phyloP scores from a whole-genome alignment of 163 green algal species.

The Volvox carteri region DNA sequence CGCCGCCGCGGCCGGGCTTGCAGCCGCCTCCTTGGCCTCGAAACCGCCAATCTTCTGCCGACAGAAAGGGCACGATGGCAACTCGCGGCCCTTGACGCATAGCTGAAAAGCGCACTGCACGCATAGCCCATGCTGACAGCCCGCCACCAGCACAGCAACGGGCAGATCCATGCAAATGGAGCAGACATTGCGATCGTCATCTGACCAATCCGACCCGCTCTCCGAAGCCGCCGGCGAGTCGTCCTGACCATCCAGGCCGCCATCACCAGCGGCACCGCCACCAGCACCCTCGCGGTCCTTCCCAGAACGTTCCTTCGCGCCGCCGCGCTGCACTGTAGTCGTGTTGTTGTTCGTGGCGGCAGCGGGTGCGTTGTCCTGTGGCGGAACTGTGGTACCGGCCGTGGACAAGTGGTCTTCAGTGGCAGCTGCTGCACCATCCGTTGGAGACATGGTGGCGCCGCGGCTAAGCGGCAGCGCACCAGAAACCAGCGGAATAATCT shows the following conservation, averaged over 20 bases:
- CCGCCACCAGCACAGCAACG: conserved; percentile 58
- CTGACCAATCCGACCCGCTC: conserved; percentile 51
- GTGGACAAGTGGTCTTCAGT: conserved; percentile 12
- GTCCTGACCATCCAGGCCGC: conserved; percentile 40
- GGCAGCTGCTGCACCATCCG: background rate
- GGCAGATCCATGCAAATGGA: conserved; percentile 72
- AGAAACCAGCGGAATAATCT: conserved; percentile 46
- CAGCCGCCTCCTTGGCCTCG: conserved; percentile 44
- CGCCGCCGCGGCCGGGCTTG: background rate
- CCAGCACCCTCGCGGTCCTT: conserved; percentile 41
- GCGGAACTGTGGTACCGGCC: background rate
- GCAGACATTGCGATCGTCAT: conserved; percentile 65
- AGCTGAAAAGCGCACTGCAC: conserved; percentile 75
- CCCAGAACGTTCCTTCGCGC: conserved; percentile 14
- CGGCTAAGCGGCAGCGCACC: background rate
- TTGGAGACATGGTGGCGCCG: background rate
- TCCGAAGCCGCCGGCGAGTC: conserved; percentile 39
- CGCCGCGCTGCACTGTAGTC: background rate
- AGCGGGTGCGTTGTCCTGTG: background rate
- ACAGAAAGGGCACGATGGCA: conserved; percentile 70
- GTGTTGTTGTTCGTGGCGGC: background rate
- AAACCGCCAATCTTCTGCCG: conserved; percentile 66
- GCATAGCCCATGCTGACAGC: conserved; percentile 70
- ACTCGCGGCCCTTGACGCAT: conserved; percentile 62
- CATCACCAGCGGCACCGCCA: background rate